A percentile compares a stretch with the other conserved stretches of the same genome.
phyloP scores from a whole-genome alignment of 108 stramenopile genomes.

The Nitzschia sp. region DNA sequence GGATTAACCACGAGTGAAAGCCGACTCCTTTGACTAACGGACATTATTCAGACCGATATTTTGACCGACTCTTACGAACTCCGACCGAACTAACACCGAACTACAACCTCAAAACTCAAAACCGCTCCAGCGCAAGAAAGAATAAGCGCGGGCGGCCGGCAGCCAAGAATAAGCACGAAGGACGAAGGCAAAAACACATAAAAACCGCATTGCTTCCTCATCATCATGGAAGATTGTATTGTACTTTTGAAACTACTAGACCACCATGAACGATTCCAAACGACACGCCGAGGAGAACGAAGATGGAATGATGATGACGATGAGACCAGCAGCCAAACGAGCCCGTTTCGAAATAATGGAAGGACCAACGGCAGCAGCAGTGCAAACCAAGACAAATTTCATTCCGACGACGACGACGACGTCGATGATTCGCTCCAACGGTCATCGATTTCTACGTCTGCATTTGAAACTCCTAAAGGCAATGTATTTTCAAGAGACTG shows the following conservation, averaged over 20 bases:
- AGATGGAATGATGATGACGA: not conserved
- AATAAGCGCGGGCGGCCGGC: too few species aligned
- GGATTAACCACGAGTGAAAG: constrained; percentile 11
- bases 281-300: not conserved
- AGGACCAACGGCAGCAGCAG: not conserved
- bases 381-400: not conserved
- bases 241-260: too few species aligned
- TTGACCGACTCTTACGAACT: too few species aligned
- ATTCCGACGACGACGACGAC: not conserved
- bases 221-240: too few species aligned
- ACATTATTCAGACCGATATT: too few species aligned
- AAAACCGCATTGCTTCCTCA: too few species aligned
- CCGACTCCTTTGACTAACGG: constrained; percentile 1
- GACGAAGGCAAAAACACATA: too few species aligned
- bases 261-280: not conserved
- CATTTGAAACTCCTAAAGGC: constrained; percentile 25
- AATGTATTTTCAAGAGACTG: constrained; percentile 7
- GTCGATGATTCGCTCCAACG: too few species aligned
- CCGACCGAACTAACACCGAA: too few species aligned
- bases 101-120: too few species aligned
- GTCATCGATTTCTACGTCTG: constrained; percentile 21
- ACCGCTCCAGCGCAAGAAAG: too few species aligned
- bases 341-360: not conserved
- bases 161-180: too few species aligned
- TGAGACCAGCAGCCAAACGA: not conserved